Evolutionary conservation across 495 filamentous ascomycete species (phyloP).

Genomic region (Lasiosphaeriaceae sp.): DNA sequence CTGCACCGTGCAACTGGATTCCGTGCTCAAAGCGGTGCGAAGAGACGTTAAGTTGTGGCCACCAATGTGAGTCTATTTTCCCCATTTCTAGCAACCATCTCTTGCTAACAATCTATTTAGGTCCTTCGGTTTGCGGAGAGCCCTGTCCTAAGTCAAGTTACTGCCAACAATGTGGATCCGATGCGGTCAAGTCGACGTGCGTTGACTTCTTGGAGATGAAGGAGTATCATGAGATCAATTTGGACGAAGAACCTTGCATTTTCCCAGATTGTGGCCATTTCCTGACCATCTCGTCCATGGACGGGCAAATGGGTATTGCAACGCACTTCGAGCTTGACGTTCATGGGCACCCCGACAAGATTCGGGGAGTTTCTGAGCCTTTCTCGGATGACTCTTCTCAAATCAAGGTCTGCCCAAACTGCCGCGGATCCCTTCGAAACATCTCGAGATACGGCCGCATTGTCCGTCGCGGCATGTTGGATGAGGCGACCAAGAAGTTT

Average conservation of each 20-base stretch:
- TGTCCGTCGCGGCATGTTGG: slow-evolving; percentile 57
- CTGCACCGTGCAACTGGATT: slow-evolving; percentile 63
- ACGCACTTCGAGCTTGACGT: slow-evolving; percentile 49
- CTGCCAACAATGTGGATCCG: slow-evolving; percentile 54
- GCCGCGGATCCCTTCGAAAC: slow-evolving; percentile 58
- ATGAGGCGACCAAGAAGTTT: slow-evolving; percentile 68
- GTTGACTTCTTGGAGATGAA: slow-evolving; percentile 26
- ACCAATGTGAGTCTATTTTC: slow-evolving; percentile 36
- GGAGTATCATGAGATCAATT: slow-evolving; percentile 16
- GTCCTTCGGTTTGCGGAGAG: slow-evolving; percentile 59
- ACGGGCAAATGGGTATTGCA: slow-evolving; percentile 60
- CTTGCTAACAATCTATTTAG: slow-evolving; percentile 27
- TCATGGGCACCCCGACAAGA: slow-evolving; percentile 12
- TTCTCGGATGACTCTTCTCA: slow-evolving; percentile 44
- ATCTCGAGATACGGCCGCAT: slow-evolving; percentile 66
- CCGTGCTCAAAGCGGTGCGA: slow-evolving; percentile 66
- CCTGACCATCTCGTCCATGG: slow-evolving; percentile 57
- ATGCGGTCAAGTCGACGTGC: slow-evolving; percentile 35
- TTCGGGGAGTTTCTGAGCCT: slow-evolving; percentile 23
- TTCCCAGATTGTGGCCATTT: slow-evolving; percentile 66
- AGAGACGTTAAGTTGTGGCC: slow-evolving; percentile 56
- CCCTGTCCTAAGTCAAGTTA: slow-evolving; percentile 49
- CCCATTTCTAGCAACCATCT: slow-evolving; percentile 1
- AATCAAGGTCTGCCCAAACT: slow-evolving; percentile 59
- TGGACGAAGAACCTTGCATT: slow-evolving; percentile 29